Base-by-base conservation (phyloP, 2,329 filamentous ascomycete genomes). In the Fusarium beomiforme region DNA sequence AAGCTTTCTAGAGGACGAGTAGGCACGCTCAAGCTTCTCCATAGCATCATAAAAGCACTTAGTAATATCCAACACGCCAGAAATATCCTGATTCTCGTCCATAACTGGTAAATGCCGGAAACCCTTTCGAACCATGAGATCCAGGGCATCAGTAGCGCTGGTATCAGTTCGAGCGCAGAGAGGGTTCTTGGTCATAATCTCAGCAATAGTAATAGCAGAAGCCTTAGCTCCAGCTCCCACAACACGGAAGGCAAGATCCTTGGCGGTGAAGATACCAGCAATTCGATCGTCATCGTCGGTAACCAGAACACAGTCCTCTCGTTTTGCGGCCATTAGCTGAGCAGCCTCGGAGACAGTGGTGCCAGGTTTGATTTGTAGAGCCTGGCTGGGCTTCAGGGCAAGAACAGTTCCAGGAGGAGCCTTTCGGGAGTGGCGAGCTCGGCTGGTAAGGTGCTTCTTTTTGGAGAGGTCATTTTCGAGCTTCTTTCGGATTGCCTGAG, bases 1-100 rank as follows among this genome's bases (percentile, higher is more conserved):
- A 24, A 99, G 88, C 83, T 98, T 97, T 75, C 96, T 91, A n/a
- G 96, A 99, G 19, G 96, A 98, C 72, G 94, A 94, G 81, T 99
- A 99, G 54, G 96, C 96, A 55, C 96, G 92, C 86, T 99, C 96
- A 67, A 99, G 85, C 86, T 99, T 99, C 86, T 99, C 96, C 96
- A 99, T 99, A 44, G 96, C 96, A 83, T 99, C 96, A 83, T 99
- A 99, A 83, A 99, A 99, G 84, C 96, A 99, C 84, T 98, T 99
- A 62, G 96, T 99, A 77, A 99, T 99, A 82, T 99, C 96, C 59
- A 99, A 86, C 74, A 99, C 95, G 85, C 96, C 96, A 11, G 95
- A 97, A 70, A 99, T 99, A 79, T 99, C 95, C 83, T 99, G 96
- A 82, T 99, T 98, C 85, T 99, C 96, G 82, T 99, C 96, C 96